These are phyloP conservation scores for Suhomyces taliae DNA, from an alignment of 1,139 yeast species.

Conservation along the genomic window DNA sequence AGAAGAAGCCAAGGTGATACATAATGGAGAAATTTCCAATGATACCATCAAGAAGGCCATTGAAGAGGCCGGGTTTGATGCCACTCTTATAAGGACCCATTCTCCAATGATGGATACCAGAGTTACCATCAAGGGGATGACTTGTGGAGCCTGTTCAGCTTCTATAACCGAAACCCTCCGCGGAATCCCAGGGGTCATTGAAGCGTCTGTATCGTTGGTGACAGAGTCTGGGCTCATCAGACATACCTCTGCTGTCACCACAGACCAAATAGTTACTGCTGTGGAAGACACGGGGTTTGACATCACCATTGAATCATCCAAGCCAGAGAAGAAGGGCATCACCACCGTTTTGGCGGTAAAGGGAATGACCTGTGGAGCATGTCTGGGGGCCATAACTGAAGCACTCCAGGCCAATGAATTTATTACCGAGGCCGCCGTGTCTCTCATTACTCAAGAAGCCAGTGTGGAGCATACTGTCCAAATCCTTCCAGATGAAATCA, in stretches of 20 bases:
- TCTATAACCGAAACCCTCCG: constrained; percentile 59
- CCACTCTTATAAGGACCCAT: constrained; percentile 14
- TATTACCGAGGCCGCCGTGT: constrained; percentile 34
- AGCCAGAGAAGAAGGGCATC: neutral
- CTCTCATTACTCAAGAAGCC: constrained; percentile 40
- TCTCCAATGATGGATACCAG: constrained; percentile 8
- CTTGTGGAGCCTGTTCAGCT: constrained; percentile 80
- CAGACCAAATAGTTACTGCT: constrained; percentile 40
- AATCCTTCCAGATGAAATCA: constrained; percentile 16
- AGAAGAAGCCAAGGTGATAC: constrained; percentile 34
- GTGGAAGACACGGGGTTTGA: constrained; percentile 82
- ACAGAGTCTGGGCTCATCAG: constrained; percentile 69
- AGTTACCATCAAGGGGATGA: constrained; percentile 63
- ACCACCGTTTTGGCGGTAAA: constrained; percentile 15
- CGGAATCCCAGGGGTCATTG: constrained; percentile 46
- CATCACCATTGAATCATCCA: constrained; percentile 31
- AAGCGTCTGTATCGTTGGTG: constrained; percentile 63
- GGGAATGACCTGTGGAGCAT: constrained; percentile 47
- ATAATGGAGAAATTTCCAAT: constrained; percentile 14
- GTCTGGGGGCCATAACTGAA: constrained; percentile 39
- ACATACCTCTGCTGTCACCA: constrained; percentile 37
- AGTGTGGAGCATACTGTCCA: constrained; percentile 22
- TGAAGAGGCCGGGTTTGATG: constrained; percentile 42
- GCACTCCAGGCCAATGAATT: constrained; percentile 26
- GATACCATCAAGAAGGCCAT: constrained; percentile 20